Percentiles rank a stretch among this genome's conserved stretches.
phyloP scores from a whole-genome alignment of 257 asterid genomes.

The Gardenia jasminoides region DNA sequence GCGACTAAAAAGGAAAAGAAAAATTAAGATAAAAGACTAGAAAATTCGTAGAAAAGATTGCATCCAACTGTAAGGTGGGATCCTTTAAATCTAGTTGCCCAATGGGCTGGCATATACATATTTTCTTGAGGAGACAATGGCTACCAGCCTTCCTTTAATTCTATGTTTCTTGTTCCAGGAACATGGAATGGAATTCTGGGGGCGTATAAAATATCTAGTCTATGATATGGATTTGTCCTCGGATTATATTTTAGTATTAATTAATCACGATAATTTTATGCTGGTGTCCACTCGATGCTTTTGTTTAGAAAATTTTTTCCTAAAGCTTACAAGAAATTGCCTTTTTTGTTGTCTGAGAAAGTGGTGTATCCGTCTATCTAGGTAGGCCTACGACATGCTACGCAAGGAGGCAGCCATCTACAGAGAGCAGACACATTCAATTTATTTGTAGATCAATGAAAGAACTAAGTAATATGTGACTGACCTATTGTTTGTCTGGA shows the following conservation, averaged over 20 bases:
- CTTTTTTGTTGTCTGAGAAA: conserved; percentile 16
- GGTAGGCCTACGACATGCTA: conserved; percentile 10
- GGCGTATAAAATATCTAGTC: conserved; percentile 7
- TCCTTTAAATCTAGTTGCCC: conserved; percentile 13
- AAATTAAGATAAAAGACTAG: conserved; percentile 5
- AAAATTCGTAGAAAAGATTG: background rate
- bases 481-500: background rate
- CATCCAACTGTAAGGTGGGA: conserved; percentile 14
- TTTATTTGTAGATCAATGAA: background rate
- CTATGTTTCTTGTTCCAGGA: conserved; percentile 13
- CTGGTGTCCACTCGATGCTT: conserved; percentile 5
- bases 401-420: conserved; percentile 11
- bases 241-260: background rate
- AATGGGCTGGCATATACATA: background rate
- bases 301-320: background rate
- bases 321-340: background rate
- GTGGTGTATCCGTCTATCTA: conserved; percentile 11
- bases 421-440: background rate
- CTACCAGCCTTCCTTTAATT: background rate
- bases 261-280: background rate
- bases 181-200: conserved; percentile 15
- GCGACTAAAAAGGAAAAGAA: too few relatives aligned
- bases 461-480: background rate
- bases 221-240: background rate
- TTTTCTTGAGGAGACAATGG: conserved; percentile 6